Percentiles rank a stretch among this genome's conserved stretches.
phyloP scores from a whole-genome alignment of 1,139 yeast genomes.

The Diutina siamensis region DNA sequence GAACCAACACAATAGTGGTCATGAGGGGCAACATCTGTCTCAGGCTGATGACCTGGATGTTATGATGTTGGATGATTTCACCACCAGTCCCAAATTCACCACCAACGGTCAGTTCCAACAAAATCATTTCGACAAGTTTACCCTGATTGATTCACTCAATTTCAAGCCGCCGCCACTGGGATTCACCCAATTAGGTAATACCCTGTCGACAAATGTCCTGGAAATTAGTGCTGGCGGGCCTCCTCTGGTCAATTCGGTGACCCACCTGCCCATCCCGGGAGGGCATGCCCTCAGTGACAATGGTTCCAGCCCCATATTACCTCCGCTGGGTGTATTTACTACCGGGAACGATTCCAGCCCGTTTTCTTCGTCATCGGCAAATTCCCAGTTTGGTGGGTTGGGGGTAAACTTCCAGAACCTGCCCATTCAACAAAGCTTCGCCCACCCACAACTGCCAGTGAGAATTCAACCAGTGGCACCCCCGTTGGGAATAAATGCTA shows the following conservation, averaged over 20 bases:
- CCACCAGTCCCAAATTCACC: conserved; percentile 1
- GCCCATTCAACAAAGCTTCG: neutral
- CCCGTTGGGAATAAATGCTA: too few species aligned
- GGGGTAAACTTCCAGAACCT: neutral
- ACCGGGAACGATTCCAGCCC: neutral
- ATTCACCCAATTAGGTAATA: conserved; percentile 35
- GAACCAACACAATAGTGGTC: neutral
- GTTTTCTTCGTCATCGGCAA: neutral
- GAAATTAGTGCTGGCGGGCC: conserved; percentile 15
- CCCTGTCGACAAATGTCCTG: conserved; percentile 29
- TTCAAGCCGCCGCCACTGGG: conserved; percentile 29
- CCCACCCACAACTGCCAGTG: too few species aligned
- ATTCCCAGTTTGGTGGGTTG: neutral
- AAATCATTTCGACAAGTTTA: conserved; percentile 16
- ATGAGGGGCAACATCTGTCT: neutral
- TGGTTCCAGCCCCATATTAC: neutral
- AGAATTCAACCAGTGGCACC: too few species aligned
- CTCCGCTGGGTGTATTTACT: neutral
- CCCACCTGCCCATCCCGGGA: neutral
- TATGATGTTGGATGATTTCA: conserved; percentile 1
- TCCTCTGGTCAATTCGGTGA: conserved; percentile 1
- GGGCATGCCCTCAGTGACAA: neutral
- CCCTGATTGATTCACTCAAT: conserved; percentile 21
- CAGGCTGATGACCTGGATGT: conserved; percentile 2
- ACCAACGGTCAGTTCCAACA: conserved; percentile 19